These are phyloP conservation scores for Alternaria ethzedia DNA, from an alignment of 2,329 filamentous ascomycete species.

Conservation along the genomic window DNA sequence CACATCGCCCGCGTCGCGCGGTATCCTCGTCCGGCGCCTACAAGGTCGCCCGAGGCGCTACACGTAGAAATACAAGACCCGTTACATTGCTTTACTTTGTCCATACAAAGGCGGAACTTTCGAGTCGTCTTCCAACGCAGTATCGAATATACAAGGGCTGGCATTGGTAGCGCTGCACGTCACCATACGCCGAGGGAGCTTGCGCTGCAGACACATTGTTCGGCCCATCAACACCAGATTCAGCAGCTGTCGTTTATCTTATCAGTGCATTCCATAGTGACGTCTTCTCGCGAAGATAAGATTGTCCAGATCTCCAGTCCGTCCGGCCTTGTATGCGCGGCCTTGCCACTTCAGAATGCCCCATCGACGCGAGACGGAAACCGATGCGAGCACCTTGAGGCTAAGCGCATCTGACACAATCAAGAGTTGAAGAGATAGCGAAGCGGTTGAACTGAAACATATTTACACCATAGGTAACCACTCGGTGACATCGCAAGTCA, in stretches of 20 bases:
- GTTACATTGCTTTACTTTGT: constrained; percentile 16
- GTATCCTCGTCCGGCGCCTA: constrained; percentile 31
- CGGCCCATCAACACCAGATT: background rate
- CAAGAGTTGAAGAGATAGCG: constrained; percentile 10
- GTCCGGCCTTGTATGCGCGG: background rate
- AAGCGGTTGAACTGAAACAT: constrained; percentile 32
- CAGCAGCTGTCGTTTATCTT: constrained; percentile 5
- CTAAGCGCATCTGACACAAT: background rate
- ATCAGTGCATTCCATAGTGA: constrained; percentile 3
- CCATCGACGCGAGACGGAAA: background rate
- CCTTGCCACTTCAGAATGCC: constrained; percentile 3
- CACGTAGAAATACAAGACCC: constrained; percentile 39
- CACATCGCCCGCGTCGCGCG: constrained; percentile 18
- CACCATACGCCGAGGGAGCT: background rate
- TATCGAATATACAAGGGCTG: constrained; percentile 12
- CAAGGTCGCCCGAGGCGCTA: constrained; percentile 33
- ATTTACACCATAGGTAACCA: constrained; percentile 41
- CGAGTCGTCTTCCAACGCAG: constrained; percentile 21
- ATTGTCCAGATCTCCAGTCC: background rate
- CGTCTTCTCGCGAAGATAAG: background rate
- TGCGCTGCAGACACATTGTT: background rate
- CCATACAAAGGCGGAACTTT: constrained; percentile 3
- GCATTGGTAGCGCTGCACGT: constrained; percentile 17
- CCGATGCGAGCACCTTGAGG: background rate
- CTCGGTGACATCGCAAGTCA: constrained; percentile 36